Evolutionary conservation across 257 asterid genomes (phyloP).

Genomic region (Linaria vulgaris): DNA sequence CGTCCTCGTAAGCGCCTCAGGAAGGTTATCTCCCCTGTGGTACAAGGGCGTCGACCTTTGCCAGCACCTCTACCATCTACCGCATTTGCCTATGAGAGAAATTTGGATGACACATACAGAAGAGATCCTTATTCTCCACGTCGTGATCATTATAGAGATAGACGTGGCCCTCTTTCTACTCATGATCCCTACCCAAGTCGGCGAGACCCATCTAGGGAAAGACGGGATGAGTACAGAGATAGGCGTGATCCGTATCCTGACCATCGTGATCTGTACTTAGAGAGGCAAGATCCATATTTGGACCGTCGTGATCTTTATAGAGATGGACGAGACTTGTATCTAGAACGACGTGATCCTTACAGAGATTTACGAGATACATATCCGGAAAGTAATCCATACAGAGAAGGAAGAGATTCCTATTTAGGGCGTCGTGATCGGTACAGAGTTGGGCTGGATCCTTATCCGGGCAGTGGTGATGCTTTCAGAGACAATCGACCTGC

Average conservation of each 20-base stretch:
- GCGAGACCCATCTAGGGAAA: slow-evolving; percentile 29
- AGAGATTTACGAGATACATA: slow-evolving; percentile 22
- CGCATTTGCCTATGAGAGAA: slow-evolving; percentile 44
- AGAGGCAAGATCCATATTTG: slow-evolving; percentile 29
- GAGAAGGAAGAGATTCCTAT: slow-evolving; percentile 18
- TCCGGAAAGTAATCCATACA: slow-evolving; percentile 14
- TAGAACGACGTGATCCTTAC: slow-evolving; percentile 34
- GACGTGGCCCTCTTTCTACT: slow-evolving; percentile 22
- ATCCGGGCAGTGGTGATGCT: slow-evolving; percentile 26
- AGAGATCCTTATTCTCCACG: slow-evolving; percentile 23
- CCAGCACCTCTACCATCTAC: slow-evolving; percentile 30
- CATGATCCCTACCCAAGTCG: slow-evolving; percentile 26
- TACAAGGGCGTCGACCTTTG: slow-evolving; percentile 20
- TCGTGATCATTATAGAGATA: slow-evolving; percentile 27
- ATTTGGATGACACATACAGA: slow-evolving; percentile 42
- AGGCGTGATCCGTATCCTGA: slow-evolving; percentile 28
- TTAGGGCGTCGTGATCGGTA: slow-evolving; percentile 28
- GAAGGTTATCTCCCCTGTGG: slow-evolving; percentile 32
- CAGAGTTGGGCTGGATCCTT: slow-evolving; percentile 25
- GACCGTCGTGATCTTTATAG: slow-evolving; percentile 41
- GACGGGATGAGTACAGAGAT: slow-evolving; percentile 24
- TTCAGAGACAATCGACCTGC: slow-evolving; percentile 36
- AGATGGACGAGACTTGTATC: slow-evolving; percentile 31
- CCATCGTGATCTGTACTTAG: slow-evolving; percentile 27
- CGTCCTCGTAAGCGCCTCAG: slow-evolving; percentile 45